These are phyloP conservation scores for Rhytidiadelphus loreus DNA, from an alignment of 225 moss, liverwort and hornwort species.

Conservation along the genomic window DNA sequence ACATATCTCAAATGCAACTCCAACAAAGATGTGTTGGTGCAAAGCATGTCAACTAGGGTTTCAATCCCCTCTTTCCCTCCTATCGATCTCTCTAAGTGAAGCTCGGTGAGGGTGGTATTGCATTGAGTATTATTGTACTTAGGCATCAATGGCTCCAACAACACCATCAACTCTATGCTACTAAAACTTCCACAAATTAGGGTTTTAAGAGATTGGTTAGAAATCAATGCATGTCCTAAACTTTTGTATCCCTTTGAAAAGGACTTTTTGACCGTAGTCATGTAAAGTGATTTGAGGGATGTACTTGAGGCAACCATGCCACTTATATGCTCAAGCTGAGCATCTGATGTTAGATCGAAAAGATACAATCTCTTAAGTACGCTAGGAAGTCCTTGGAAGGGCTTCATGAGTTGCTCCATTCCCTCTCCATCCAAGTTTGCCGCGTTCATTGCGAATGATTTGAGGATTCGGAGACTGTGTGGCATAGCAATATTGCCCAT, in stretches of 20 bases:
- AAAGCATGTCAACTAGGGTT: neutral
- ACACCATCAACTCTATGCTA: neutral
- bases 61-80: neutral
- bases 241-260: accelerated
- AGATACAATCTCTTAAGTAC: accelerated
- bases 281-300: neutral
- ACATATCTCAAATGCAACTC: accelerated
- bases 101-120: neutral
- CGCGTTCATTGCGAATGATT: too few species aligned
- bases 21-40: neutral
- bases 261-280: accelerated
- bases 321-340: neutral
- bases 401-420: neutral
- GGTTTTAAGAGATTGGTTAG: neutral
- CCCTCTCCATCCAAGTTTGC: neutral
- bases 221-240: neutral
- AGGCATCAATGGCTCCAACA: accelerated
- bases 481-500: neutral
- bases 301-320: neutral
- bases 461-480: neutral
- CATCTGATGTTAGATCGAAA: accelerated
- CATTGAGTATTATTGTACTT: neutral
- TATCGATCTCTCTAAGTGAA: accelerated
- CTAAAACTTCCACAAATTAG: neutral
- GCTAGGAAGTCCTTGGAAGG: neutral